Conservation (phyloP, 129 eudicot species). For the Flaveria trinervia region DNA sequence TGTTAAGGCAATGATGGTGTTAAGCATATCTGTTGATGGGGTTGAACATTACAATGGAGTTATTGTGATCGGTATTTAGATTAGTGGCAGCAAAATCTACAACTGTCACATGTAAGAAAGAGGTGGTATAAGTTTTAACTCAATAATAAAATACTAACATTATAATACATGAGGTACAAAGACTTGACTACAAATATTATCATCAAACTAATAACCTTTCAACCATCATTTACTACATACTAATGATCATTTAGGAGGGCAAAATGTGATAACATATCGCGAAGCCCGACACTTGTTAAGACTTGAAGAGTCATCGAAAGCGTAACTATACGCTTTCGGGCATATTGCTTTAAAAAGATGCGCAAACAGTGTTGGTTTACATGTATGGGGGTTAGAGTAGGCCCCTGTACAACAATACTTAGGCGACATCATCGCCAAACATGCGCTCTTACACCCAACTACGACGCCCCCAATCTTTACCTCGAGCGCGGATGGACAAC, state of each 20-base stretch:
- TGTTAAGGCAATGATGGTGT: too few species aligned
- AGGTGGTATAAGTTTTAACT: too few species aligned
- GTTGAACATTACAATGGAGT: too few species aligned
- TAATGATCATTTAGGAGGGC: conserved; percentile 66
- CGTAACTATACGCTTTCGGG: conserved; percentile 84
- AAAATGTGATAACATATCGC: conserved; percentile 80
- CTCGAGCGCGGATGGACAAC: conserved; percentile 89
- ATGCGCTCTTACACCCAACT: conserved; percentile 89
- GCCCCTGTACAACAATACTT: conserved; percentile 82
- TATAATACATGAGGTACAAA: conserved; percentile 9
- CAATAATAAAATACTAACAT: not conserved
- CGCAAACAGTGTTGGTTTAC: conserved; percentile 76
- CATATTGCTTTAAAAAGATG: conserved; percentile 81
- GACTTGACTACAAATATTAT: not conserved
- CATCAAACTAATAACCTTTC: conserved; percentile 10
- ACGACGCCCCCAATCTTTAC: conserved; percentile 58
- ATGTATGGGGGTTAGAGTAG: conserved; percentile 68
- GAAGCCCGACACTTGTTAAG: conserved; percentile 83
- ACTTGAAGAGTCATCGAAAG: conserved; percentile 84
- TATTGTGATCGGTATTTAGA: too few species aligned
- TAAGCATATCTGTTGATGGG: too few species aligned
- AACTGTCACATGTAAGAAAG: too few species aligned
- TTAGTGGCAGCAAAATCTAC: too few species aligned
- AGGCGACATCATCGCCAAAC: conserved; percentile 80
- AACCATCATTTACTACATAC: not conserved